A percentile compares a stretch with the other conserved stretches of the same genome.
These are phyloP conservation scores for Haplosporangium gracile DNA, from an alignment of 192 early-diverging fungal genomes.

Conservation along the genomic window DNA sequence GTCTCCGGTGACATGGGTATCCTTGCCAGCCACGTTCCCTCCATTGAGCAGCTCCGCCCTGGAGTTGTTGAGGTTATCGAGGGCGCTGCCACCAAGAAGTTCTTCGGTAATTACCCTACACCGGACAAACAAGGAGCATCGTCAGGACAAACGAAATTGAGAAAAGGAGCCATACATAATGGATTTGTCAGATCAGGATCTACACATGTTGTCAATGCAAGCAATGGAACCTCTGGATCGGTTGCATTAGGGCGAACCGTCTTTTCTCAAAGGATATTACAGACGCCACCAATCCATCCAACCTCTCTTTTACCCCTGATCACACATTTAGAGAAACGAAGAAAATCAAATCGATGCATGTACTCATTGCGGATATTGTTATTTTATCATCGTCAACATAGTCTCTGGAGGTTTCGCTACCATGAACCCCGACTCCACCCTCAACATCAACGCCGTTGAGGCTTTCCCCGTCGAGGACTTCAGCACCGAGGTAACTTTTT, in stretches of 20 bases:
- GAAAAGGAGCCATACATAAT: not conserved
- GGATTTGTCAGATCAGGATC: not conserved
- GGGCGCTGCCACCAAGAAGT: slow-evolving; percentile 84
- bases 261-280: not conserved
- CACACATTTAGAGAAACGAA: not conserved
- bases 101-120: slow-evolving; percentile 79
- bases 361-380: not conserved
- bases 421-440: slow-evolving; percentile 95
- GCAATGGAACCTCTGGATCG: not conserved
- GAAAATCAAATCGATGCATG: not conserved
- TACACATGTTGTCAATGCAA: not conserved
- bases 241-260: not conserved
- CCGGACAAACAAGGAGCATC: not conserved
- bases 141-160: not conserved
- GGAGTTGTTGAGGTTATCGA: slow-evolving; percentile 88
- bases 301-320: not conserved
- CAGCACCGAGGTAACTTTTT: slow-evolving; percentile 74
- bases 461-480: slow-evolving; percentile 91
- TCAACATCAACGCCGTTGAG: slow-evolving; percentile 99
- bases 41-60: slow-evolving; percentile 94
- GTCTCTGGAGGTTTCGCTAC: slow-evolving; percentile 97
- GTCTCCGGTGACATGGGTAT: slow-evolving; percentile 98
- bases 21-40: slow-evolving; percentile 96
- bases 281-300: not conserved
- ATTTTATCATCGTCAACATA: slow-evolving; percentile 35